These are phyloP conservation scores for Phlyctochytrium bullatum DNA, from an alignment of 192 early-diverging fungal genomes.

Conservation along the genomic window DNA sequence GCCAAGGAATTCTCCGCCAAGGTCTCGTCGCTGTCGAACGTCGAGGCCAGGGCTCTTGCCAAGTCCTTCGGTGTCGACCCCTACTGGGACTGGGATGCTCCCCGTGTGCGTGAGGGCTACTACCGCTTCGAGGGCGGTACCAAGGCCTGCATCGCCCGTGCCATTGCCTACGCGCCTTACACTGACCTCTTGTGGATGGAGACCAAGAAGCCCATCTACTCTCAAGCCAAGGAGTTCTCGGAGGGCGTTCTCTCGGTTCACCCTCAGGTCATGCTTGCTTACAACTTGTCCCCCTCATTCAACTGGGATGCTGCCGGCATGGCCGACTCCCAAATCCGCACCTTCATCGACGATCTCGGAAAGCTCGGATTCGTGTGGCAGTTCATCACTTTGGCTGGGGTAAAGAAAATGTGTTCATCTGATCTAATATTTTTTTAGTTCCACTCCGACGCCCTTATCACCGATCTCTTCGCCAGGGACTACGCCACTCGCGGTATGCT, in stretches of 20 bases:
- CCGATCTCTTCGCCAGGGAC: conserved; percentile 82
- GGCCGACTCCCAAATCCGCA: conserved; percentile 83
- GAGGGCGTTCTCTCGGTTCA: conserved; percentile 73
- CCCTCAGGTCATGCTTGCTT: conserved; percentile 86
- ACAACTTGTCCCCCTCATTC: conserved; percentile 96
- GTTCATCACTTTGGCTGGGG: conserved; percentile 94
- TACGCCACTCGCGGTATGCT: conserved; percentile 89
- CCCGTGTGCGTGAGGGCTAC: conserved; percentile 91
- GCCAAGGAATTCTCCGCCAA: conserved; percentile 53
- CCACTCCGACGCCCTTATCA: conserved; percentile 86
- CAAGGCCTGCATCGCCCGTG: conserved; percentile 79
- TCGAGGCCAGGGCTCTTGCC: conserved; percentile 78
- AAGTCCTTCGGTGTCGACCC: conserved; percentile 69
- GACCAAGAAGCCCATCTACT: conserved; percentile 90
- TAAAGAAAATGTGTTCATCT: conserved; percentile 30
- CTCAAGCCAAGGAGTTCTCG: conserved; percentile 90
- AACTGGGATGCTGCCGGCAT: conserved; percentile 98
- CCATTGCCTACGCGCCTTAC: conserved; percentile 81
- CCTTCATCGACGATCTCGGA: conserved; percentile 79
- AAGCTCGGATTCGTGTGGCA: conserved; percentile 96
- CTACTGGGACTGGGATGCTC: conserved; percentile 86
- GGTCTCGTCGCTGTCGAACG: conserved; percentile 65
- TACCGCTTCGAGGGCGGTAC: conserved; percentile 97
- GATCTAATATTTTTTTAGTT: too few species aligned
- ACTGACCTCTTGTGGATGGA: conserved; percentile 96